These are phyloP conservation scores for Oryza meridionalis DNA, from an alignment of 176 grass and related monocot genomes.

Conservation along the genomic window DNA sequence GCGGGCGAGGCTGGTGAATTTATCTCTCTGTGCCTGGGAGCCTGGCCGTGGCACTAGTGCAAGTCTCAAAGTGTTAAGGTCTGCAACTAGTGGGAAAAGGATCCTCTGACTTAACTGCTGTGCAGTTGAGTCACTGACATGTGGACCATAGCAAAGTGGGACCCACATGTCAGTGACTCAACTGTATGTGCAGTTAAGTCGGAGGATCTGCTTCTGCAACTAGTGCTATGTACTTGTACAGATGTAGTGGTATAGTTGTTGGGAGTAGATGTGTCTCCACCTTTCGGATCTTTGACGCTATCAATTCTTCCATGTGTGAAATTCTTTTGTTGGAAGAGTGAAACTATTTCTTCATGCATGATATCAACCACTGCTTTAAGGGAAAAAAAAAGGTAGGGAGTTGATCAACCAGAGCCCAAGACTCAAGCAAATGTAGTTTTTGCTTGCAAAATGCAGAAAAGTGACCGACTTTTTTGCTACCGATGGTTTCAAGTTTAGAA, in stretches of 20 bases:
- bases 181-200: too few relatives aligned
- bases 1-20: slow-evolving; percentile 39
- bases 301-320: background rate
- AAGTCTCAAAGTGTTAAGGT: too few relatives aligned
- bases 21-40: slow-evolving; percentile 41
- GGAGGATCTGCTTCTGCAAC: too few relatives aligned
- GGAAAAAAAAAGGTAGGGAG: background rate
- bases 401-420: background rate
- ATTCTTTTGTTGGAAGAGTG: background rate
- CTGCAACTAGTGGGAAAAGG: background rate
- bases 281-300: background rate
- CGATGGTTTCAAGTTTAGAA: background rate
- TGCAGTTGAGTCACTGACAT: too few relatives aligned
- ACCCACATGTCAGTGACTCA: too few relatives aligned
- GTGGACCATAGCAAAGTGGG: too few relatives aligned
- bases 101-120: too few relatives aligned
- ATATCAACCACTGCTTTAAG: background rate
- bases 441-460: background rate
- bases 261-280: background rate
- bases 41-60: background rate
- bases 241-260: background rate
- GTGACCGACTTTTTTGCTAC: background rate
- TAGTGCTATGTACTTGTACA: background rate
- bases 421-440: background rate
- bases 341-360: background rate